phyloP scores from a whole-genome alignment of 768 basidiomycete genomes.

The Albatrellus ellisii region DNA sequence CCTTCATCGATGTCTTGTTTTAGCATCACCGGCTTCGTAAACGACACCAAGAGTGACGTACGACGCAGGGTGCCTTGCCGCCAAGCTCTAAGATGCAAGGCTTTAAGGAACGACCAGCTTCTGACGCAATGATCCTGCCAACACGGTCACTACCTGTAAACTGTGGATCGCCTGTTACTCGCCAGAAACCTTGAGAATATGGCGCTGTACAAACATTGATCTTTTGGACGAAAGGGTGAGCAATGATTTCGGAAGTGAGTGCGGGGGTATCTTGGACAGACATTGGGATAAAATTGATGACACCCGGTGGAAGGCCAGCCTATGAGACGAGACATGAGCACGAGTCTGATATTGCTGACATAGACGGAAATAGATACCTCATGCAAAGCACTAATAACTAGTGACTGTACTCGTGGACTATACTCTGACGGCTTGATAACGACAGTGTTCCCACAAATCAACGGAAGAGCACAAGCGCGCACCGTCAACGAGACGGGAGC shows the following conservation, averaged over 20 bases:
- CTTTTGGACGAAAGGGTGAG: slow-evolving; percentile 36
- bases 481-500: slow-evolving; percentile 31
- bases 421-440: slow-evolving; percentile 38
- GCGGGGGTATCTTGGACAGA: slow-evolving; percentile 29
- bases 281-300: slow-evolving; percentile 41
- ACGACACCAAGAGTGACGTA: slow-evolving; percentile 17
- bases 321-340: slow-evolving; percentile 6
- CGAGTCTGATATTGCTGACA: neutral
- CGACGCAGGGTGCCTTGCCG: slow-evolving; percentile 40
- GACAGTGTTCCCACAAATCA: slow-evolving; percentile 42
- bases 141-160: slow-evolving; percentile 47
- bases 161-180: slow-evolving; percentile 16
- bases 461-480: slow-evolving; percentile 29
- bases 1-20: slow-evolving; percentile 18
- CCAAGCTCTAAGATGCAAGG: slow-evolving; percentile 44
- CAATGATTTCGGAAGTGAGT: slow-evolving; percentile 38
- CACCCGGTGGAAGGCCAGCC: slow-evolving; percentile 49
- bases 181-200: neutral
- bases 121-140: slow-evolving; percentile 37
- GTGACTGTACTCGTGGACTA: slow-evolving; percentile 27
- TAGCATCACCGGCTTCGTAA: neutral
- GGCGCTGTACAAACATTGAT: slow-evolving; percentile 29
- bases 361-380: slow-evolving; percentile 19
- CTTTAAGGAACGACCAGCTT: slow-evolving; percentile 43
- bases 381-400: slow-evolving; percentile 30